Conservation (phyloP, 2,329 filamentous ascomycete genomes). For the Nemania bipapillata region DNA sequence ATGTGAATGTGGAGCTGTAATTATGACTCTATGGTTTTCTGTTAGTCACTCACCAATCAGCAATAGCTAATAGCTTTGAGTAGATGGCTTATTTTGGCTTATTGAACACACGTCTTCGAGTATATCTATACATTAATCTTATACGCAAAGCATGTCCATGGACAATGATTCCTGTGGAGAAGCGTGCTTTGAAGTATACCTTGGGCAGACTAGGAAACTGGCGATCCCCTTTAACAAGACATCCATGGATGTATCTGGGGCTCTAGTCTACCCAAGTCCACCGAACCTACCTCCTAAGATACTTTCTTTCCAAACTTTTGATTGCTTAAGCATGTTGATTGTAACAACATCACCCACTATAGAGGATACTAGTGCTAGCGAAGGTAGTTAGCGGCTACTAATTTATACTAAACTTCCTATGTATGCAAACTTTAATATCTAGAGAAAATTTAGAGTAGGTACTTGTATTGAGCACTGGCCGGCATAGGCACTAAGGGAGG, state of each 20-base stretch:
- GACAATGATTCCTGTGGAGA: neutral
- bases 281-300: too few species aligned
- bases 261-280: too few species aligned
- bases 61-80: neutral
- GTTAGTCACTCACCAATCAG: neutral
- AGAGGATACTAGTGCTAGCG: too few species aligned
- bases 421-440: neutral
- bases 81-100: neutral
- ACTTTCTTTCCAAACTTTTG: too few species aligned
- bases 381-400: too few species aligned
- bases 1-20: conserved; percentile 16
- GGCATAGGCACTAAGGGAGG: neutral
- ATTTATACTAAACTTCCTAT: neutral
- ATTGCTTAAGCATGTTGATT: too few species aligned
- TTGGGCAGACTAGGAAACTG: neutral
- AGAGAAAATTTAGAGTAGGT: neutral
- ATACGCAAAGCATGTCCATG: neutral
- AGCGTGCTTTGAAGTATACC: neutral
- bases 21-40: conserved; percentile 2
- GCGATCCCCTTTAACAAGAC: too few species aligned
- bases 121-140: neutral
- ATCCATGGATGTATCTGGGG: too few species aligned
- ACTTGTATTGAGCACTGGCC: neutral
- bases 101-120: neutral
- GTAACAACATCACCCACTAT: too few species aligned